These are phyloP conservation scores for Thalassiosira pacifica DNA, from an alignment of 352 stramenopile species.

Conservation along the genomic window DNA sequence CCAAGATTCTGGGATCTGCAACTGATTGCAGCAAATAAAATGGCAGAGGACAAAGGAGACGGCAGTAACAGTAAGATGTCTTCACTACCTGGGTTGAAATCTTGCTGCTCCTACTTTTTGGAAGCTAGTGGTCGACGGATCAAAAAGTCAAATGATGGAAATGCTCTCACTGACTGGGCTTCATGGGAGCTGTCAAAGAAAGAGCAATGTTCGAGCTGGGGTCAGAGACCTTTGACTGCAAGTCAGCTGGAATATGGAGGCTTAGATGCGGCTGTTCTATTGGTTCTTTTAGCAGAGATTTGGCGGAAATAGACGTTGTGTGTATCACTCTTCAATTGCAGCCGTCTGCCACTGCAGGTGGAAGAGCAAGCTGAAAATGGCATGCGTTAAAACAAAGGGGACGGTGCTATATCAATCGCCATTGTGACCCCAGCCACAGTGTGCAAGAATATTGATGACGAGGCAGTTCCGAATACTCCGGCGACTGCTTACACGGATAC, in stretches of 20 bases:
- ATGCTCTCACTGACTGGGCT: background rate
- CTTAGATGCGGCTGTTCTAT: constrained; percentile 62
- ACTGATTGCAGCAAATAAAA: constrained; percentile 51
- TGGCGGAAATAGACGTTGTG: no score
- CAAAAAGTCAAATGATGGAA: background rate
- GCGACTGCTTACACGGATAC: no score
- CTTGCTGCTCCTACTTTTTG: constrained; percentile 56
- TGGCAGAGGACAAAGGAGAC: constrained; percentile 32
- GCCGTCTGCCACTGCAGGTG: no score
- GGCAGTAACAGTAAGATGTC: background rate
- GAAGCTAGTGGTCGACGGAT: background rate
- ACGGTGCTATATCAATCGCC: no score
- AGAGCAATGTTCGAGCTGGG: constrained; percentile 64
- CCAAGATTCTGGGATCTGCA: constrained; percentile 59
- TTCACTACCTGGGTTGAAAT: constrained; percentile 58
- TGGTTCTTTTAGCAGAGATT: constrained; percentile 62
- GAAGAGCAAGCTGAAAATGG: no score
- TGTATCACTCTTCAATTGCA: no score
- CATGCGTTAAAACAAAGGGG: no score
- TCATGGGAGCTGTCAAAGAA: constrained; percentile 60
- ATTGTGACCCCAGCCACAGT: no score
- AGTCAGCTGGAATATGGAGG: constrained; percentile 67
- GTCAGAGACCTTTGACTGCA: constrained; percentile 37
- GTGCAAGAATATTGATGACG: no score
- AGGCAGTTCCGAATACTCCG: no score